Base-by-base conservation (phyloP, 2,329 filamentous ascomycete genomes). In the Coniochaeta ligniaria region DNA sequence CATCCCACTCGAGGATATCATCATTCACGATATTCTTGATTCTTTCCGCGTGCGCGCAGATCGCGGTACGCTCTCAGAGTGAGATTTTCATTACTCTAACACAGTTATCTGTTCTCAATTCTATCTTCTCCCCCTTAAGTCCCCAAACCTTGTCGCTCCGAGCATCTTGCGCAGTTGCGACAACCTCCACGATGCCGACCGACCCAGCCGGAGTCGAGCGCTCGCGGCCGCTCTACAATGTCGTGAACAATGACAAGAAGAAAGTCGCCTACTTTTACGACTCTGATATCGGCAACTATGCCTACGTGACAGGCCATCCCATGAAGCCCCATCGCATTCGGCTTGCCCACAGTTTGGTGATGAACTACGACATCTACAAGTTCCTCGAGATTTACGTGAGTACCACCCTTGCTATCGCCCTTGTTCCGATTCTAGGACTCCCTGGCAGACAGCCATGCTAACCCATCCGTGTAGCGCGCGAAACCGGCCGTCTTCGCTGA, bases 301-400 rank as follows among this genome's bases (percentile, higher is more conserved):
- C 94, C 73, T 98, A 98, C 72, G 92, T 96, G 61, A 92, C 92
- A 64, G 92, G 92, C 22, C 95, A 99, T 79, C 95, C 95, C 47
- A 99, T 99, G 95, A 99, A 99, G 76, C 95, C 95, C 64, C 96
- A 96, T 84, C 89, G 95, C 24, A 88, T 99, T 69, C 92, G 93
- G 22, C 79, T 99, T 66, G 96, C 95, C 57, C 96, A 99, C 75
- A 95, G 96, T 70, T 83, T 99, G 67, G 92, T 99, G 60, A 90
- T 98, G 81, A 92, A 95, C 62, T 98, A 98, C 78, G 92, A 94
- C 63, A 85, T 98, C 63, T 96, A 98, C 75, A 90, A 95, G 74
- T 93, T 93, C 69, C 96, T 99, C 89, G 94, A 98, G 73, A 89
- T 96, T 55, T 97, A 96, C 72, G 88, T 95, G 70, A 83, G 93